Base-by-base conservation (phyloP, 208 protist genomes). In the Leptomonas seymouri region DNA sequence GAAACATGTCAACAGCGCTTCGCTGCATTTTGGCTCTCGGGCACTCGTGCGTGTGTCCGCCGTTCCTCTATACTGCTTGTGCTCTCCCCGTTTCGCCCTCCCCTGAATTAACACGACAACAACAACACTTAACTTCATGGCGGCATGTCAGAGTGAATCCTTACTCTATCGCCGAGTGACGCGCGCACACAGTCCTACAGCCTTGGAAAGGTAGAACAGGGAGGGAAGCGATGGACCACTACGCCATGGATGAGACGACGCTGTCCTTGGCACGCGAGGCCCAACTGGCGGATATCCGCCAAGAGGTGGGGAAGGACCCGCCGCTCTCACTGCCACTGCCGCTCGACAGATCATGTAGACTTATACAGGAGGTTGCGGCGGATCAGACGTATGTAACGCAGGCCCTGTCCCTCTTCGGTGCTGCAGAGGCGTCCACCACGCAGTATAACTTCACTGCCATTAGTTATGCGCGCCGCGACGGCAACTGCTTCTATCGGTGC, bases 401-500 rank as follows among this genome's bases (percentile, higher is more conserved):
- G 51, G 72, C 87, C 0, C 69, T 81, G 15, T 85, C 82, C 7
- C 67, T 96, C 20, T 83, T 78, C 34, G 51, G 59, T 21, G 64
- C 58, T 46, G 57, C 68, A 2, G 36, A 9, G 9, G 5, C 46
- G 14, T 58, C 66, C 18, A 69, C 63, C 2, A 65, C 57, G 39
- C 30, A 49, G 36, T 67, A 68, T 56, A 54, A 76, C 55, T 78
- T 65, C 53, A 21, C 21, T 1, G 67, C 55, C 12, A 86, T 96
- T 53, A 84, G 86, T 15, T 94, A 91, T 53, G 74, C 81, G 0
- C 74, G 91, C 14, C 79, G 91, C 12, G 91, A 96, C 58, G 91
- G 91, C n/a, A 94, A 93, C 64, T 96, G 91, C 75, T 96, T 96
- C 66, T 96, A 87, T 65, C 87, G 91, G 15, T 89, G 84, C 44